Percentiles rank a stretch among this genome's conserved stretches.
phyloP scores from a whole-genome alignment of 2,329 filamentous ascomycete species.

The Fusarium sp. region DNA sequence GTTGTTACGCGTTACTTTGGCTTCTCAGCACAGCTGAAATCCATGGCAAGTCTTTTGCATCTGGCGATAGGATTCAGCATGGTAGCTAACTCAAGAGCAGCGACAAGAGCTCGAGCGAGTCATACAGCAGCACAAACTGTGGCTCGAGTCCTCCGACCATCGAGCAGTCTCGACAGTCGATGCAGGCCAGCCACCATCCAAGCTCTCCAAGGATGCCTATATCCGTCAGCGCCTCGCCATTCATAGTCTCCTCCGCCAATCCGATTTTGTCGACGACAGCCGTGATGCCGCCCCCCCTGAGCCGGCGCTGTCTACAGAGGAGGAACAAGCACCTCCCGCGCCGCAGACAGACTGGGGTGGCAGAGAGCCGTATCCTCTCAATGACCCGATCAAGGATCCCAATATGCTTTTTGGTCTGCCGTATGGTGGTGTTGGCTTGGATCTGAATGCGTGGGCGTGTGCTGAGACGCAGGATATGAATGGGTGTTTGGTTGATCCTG shows the following conservation, averaged over 20 bases:
- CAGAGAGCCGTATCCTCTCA: slow-evolving; percentile 16
- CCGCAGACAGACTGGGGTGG: slow-evolving; percentile 19
- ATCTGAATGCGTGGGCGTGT: slow-evolving; percentile 37
- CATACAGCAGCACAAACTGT: slow-evolving; percentile 39
- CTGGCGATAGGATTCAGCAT: rapidly evolving
- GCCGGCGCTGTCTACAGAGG: slow-evolving; percentile 36
- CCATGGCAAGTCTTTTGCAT: slow-evolving; percentile 30
- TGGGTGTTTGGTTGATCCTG: slow-evolving; percentile 29
- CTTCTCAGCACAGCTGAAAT: slow-evolving; percentile 43
- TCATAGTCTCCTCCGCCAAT: slow-evolving; percentile 52
- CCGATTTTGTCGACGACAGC: slow-evolving; percentile 53
- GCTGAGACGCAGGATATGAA: slow-evolving; percentile 24
- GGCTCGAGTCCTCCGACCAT: slow-evolving; percentile 39
- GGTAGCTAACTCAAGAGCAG: slow-evolving; percentile 2
- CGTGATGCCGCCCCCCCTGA: slow-evolving; percentile 44
- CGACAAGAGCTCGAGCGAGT: slow-evolving; percentile 43
- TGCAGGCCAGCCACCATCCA: slow-evolving; percentile 14
- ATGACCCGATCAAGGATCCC: slow-evolving; percentile 28
- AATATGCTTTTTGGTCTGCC: slow-evolving; percentile 39
- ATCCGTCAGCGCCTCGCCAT: slow-evolving; percentile 49
- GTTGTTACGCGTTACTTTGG: slow-evolving; percentile 42
- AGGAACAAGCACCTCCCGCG: slow-evolving; percentile 29
- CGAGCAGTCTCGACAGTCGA: slow-evolving; percentile 26
- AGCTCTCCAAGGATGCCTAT: slow-evolving; percentile 37
- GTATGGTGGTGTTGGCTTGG: slow-evolving; percentile 31